phyloP scores from a whole-genome alignment of 2,329 filamentous ascomycete genomes.

The Aspergillus neoniger region DNA sequence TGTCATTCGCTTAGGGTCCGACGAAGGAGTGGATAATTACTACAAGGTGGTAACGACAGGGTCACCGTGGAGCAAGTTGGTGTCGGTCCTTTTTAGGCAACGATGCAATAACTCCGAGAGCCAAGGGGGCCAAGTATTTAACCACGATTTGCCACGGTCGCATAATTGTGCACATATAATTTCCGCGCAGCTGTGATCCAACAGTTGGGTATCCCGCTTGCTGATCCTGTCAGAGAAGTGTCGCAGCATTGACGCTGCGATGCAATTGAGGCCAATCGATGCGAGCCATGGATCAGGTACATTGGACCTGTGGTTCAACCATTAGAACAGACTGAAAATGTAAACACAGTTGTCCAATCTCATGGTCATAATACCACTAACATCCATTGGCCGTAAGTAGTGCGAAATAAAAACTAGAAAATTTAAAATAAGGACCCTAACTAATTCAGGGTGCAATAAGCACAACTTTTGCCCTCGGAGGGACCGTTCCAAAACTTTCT shows the following conservation, averaged over 20 bases:
- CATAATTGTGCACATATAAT: not conserved
- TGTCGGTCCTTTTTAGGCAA: constrained; percentile 5
- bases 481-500: not conserved
- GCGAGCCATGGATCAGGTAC: constrained; percentile 6
- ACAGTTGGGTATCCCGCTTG: constrained; percentile 8
- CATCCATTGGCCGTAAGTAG: not conserved
- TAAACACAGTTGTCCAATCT: not conserved
- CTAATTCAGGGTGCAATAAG: not conserved
- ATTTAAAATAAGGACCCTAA: not conserved
- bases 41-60: not conserved
- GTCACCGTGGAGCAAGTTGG: not conserved
- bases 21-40: not conserved
- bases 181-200: not conserved
- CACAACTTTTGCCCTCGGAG: not conserved
- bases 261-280: constrained; percentile 2
- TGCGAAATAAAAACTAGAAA: too few relatives aligned
- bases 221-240: constrained; percentile 22
- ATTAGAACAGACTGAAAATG: not conserved
- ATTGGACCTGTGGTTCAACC: not conserved
- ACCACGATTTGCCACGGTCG: constrained; percentile 11
- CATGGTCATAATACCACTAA: not conserved
- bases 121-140: constrained; percentile 12
- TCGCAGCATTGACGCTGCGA: constrained; percentile 11
- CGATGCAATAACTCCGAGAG: not conserved
- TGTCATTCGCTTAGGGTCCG: not conserved